Evolutionary conservation across 495 filamentous ascomycete species (phyloP).

Genomic region (Niebla homalea): DNA sequence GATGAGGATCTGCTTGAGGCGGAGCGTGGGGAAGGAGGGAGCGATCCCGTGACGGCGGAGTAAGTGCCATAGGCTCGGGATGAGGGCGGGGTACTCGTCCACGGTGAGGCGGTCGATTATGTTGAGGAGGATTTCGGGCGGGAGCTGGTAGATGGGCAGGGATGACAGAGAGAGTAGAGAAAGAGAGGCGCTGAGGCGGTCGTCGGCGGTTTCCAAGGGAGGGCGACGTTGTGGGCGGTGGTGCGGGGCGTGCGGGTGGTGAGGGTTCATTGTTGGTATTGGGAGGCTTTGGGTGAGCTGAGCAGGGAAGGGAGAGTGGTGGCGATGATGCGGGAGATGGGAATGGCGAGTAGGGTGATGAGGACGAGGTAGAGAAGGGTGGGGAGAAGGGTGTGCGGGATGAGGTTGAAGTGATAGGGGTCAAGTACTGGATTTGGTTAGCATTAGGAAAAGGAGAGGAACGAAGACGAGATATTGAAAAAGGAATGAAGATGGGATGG

Average conservation of each 20-base stretch:
- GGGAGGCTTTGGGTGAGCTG: neutral
- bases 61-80: conserved; percentile 25
- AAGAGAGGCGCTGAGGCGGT: conserved; percentile 8
- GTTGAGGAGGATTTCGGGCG: conserved; percentile 27
- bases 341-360: conserved; percentile 40
- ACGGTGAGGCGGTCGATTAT: conserved; percentile 25
- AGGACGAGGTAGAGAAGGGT: conserved; percentile 47
- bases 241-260: neutral
- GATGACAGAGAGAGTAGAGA: conserved; percentile 5
- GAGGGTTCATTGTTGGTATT: neutral
- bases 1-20: conserved; percentile 8
- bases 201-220: conserved; percentile 1
- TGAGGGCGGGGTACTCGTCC: conserved; percentile 25
- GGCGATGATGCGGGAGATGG: conserved; percentile 25
- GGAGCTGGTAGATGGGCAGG: conserved; percentile 22
- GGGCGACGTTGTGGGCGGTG: neutral
- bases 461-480: too few species aligned
- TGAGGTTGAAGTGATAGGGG: conserved; percentile 59
- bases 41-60: conserved; percentile 17
- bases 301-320: neutral
- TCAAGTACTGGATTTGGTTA: conserved; percentile 66
- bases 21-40: conserved; percentile 6
- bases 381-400: conserved; percentile 56
- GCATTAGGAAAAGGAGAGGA: too few species aligned
- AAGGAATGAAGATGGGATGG: neutral